Evolutionary conservation across 139 green algal genomes (phyloP), one percentile per base, ranked within the genome.

Genomic region (Coelastrella sp.): DNA sequence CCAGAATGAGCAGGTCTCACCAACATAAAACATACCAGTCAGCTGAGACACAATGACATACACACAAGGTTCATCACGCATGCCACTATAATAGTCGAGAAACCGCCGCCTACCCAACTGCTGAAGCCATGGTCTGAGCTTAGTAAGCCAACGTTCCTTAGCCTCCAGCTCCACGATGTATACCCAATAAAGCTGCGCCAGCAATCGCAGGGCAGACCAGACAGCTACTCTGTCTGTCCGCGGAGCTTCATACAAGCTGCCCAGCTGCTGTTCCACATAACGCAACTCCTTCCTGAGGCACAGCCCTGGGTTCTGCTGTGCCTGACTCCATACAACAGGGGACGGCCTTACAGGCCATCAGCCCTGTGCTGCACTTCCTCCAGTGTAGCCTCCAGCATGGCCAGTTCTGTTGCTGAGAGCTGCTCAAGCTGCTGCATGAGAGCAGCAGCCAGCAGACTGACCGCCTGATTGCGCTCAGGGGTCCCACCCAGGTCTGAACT

Each of bases 11-110:
- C 14, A 6, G 7, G 71, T 76, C 14, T 23, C 71, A 76, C 71
- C 71, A 76, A 76, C 71, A 76, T 76, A 76, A 23, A 23, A 76
- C 19, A 8, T 47, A 6, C 71, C 71, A 76, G 71, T 76, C 20
- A 76, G 71, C 71, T 76, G 71, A 76, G 71, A 76, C 71, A 76
- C 71, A 76, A 76, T 76, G 16, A 76, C 71, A 76, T 76, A 76
- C 71, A 76, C 71, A 76, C 71, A 76, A 23, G 71, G 13, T 32
- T n/a, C 13, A 6, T 76, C 71, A 76, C 71, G 71, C 71, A 76
- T 32, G 22, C 16, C 19, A 76, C 71, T 13, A 68, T 68, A 68
- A 68, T 68, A 68, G 61, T 68, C 61, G 8, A 68, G 61, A 76
- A 76, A 76, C 14, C 14, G 14, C 7, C 22, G 71, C 6, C 14